A percentile compares a stretch with the other conserved stretches of the same genome.
These are phyloP conservation scores for Microbotryomycetes sp. DNA, from an alignment of 1,284 basidiomycete species.

Conservation along the genomic window DNA sequence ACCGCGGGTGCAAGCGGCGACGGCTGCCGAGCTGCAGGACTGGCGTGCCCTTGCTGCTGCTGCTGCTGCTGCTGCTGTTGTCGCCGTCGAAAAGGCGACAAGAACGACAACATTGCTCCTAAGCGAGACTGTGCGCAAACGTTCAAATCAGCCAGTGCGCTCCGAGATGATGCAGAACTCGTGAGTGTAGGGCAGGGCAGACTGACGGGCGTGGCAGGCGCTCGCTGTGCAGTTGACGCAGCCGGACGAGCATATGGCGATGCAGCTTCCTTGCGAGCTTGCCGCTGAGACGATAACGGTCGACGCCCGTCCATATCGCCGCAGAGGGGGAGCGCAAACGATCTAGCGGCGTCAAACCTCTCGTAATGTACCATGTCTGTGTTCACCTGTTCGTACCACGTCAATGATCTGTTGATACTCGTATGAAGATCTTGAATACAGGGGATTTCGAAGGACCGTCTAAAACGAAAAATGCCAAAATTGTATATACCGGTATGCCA, in stretches of 20 bases:
- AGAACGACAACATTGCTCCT: conserved; percentile 12
- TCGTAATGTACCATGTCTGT: neutral
- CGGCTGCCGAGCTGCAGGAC: neutral
- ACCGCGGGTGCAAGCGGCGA: neutral
- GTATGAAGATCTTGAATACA: neutral
- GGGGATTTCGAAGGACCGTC: neutral
- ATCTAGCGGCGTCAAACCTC: neutral
- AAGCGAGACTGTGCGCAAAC: conserved; percentile 21
- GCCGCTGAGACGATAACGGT: neutral
- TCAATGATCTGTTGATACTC: neutral
- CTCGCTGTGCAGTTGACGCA: neutral
- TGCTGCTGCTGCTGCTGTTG: neutral
- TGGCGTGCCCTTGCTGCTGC: neutral
- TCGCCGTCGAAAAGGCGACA: conserved; percentile 16
- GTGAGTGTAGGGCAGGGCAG: no score
- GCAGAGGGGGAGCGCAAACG: no score
- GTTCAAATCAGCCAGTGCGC: no score
- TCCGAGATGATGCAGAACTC: no score
- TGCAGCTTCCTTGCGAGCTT: neutral
- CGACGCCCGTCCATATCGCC: neutral
- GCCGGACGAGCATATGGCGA: conserved; percentile 2
- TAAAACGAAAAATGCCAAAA: neutral
- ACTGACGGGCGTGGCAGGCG: neutral
- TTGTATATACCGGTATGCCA: neutral
- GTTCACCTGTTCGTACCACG: neutral